Base-by-base conservation (phyloP, 345 rosid species). In the Gossypium turneri region DNA sequence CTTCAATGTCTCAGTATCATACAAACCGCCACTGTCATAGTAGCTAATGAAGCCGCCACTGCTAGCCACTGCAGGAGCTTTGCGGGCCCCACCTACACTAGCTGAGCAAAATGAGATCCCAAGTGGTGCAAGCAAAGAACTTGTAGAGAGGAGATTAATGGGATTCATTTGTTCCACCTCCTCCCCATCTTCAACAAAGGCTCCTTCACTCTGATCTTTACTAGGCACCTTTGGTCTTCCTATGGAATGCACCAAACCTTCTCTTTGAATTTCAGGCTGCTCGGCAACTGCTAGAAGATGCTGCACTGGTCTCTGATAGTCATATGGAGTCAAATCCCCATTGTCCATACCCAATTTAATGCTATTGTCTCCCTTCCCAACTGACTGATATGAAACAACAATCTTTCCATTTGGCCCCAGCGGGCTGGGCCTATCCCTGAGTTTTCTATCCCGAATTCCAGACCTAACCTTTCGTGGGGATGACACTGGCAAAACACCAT, bases 351-450 rank as follows among this genome's bases (percentile, higher is more conserved):
- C 71, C 68, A 76, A 52, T 70, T 85, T 85, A 80, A 74, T 77
- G 50, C 84, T 79, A 43, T 81, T 79, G 61, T 86, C 90, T 77
- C 90, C 91, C 25, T 78, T 48, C 67, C 88, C 86, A 53, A 70
- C 59, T 22, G 79, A 79, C 56, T 82, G 89, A 76, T 85, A 85
- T 38, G 84, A 62, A 80, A 82, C 67, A 80, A 74, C 97, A 72
- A 86, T 87, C 85, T 90, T 93, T 60, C 97, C 96, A 73, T 90
- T 93, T 74, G 86, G 90, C 64, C 98, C 96, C 68, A 95, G 88
- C 0, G 87, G 84, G 72, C 92, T 87, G 58, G 93, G 90, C 84
- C 92, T 83, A 79, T 90, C 94, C 83, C 88, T 85, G 68, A 77
- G 67, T 83, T 87, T 90, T 81, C 92, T 79, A 29, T 85, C 90